These are phyloP conservation scores for Apiospora phragmitis DNA, from an alignment of 2,329 filamentous ascomycete genomes.

Conservation along the genomic window DNA sequence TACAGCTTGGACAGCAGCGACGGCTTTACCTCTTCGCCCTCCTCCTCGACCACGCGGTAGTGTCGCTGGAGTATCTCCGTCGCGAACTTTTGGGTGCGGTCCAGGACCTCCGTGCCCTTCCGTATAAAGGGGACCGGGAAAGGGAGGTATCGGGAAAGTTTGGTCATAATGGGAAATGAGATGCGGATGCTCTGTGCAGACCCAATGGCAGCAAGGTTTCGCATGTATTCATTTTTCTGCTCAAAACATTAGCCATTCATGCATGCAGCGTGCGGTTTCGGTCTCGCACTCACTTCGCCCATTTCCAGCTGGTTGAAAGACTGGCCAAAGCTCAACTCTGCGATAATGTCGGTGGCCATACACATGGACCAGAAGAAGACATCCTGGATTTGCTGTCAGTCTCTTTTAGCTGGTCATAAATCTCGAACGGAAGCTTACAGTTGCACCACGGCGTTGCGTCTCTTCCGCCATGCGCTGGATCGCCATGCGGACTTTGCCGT, in stretches of 20 bases:
- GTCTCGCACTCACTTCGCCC: conserved; percentile 41
- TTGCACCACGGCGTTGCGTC: conserved; percentile 32
- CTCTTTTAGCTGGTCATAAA: neutral
- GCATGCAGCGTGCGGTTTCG: neutral
- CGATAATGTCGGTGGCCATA: conserved; percentile 55
- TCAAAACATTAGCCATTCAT: neutral
- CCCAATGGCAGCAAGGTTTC: conserved; percentile 35
- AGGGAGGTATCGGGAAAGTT: conserved; percentile 23
- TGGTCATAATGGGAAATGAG: conserved; percentile 30
- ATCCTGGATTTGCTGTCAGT: conserved; percentile 33
- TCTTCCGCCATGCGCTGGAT: conserved; percentile 47
- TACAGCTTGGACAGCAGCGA: conserved; percentile 40
- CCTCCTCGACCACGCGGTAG: conserved; percentile 22
- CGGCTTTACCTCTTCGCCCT: conserved; percentile 20
- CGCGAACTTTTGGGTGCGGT: conserved; percentile 26
- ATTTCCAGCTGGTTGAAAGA: conserved; percentile 53
- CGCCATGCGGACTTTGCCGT: conserved; percentile 37
- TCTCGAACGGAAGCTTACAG: neutral
- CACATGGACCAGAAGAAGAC: conserved; percentile 56
- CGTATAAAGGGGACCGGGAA: conserved; percentile 23
- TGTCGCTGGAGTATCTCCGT: conserved; percentile 30
- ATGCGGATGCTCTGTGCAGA: conserved; percentile 23
- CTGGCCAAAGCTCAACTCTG: conserved; percentile 55
- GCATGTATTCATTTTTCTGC: conserved; percentile 42
- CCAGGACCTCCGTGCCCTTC: conserved; percentile 9